These are phyloP conservation scores for Hyaloscypha variabilis DNA, from an alignment of 495 filamentous ascomycete genomes.

Conservation along the genomic window DNA sequence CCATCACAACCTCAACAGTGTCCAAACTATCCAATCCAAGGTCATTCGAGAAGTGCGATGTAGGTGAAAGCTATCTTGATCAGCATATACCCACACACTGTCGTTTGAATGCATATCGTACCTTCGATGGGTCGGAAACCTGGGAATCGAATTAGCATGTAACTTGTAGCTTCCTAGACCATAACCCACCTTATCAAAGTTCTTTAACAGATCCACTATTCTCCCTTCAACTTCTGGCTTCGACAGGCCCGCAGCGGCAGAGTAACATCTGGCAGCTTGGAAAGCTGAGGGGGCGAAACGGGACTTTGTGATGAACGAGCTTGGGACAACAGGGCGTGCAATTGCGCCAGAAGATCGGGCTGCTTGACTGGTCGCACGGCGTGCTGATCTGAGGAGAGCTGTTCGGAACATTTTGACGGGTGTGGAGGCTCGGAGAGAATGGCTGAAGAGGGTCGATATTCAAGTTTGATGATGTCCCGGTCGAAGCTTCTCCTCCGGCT, in stretches of 20 bases:
- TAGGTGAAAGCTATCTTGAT: constrained; percentile 67
- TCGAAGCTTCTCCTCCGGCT: constrained; percentile 20
- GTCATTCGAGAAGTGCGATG: constrained; percentile 93
- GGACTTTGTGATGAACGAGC: constrained; percentile 50
- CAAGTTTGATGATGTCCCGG: constrained; percentile 19
- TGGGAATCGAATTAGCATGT: constrained; percentile 84
- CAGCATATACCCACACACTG: constrained; percentile 22
- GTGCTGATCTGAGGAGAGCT: constrained; percentile 69
- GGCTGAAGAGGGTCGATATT: constrained; percentile 10
- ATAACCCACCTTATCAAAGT: constrained; percentile 91
- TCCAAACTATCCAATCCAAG: constrained; percentile 95
- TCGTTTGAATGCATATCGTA: constrained; percentile 43
- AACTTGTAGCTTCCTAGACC: constrained; percentile 75
- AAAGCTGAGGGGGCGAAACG: constrained; percentile 57
- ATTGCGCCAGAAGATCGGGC: constrained; percentile 59
- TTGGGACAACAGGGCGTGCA: constrained; percentile 56
- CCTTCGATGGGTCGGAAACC: constrained; percentile 78
- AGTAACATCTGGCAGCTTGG: constrained; percentile 78
- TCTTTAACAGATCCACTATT: constrained; percentile 88
- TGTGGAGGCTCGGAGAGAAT: constrained; percentile 28
- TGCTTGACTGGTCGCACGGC: constrained; percentile 50
- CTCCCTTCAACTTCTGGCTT: constrained; percentile 88
- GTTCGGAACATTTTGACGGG: constrained; percentile 79
- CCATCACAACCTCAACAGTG: constrained; percentile 99
- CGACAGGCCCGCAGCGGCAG: constrained; percentile 72